Base-by-base conservation (phyloP, 2,329 filamentous ascomycete species). In the Escovopsis sp. region DNA sequence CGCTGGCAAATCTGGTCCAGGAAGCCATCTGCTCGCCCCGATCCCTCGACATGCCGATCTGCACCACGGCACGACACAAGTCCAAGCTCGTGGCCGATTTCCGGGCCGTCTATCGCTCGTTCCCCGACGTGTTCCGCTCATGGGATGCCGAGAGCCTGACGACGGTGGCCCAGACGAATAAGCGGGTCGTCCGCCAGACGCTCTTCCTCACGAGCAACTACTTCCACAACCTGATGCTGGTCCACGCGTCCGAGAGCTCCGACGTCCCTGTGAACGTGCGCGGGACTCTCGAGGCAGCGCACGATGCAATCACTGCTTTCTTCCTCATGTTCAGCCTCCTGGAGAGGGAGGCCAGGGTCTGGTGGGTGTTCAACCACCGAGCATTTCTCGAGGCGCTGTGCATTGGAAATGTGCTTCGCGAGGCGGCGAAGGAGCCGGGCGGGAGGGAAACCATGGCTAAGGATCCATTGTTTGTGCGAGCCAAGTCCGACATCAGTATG, bases 311-410 rank as follows among this genome's bases (percentile, higher is more conserved):
- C 32, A 69, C 66, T 31, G 65, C 79, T 1, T 88, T 86, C 51
- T 86, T 87, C 52, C 65, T 85, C 38, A 65, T 86, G 6, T 82
- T 76, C 55, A 63, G 61, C 27, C 58, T 83, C 11, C 75, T 86
- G 41, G 72, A 78, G 44, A 62, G 63, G 13, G 82, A 88, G 58
- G 79, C 79, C 1, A 68, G 76, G 12, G 80, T 86, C 1, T 87
- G 81, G 81, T 88, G 81, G 81, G 79, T 84, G 1, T 84, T 86
- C 45, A 82, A 85, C 51, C 82, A 87, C 50, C 64, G 82, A 1
- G 81, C 81, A 0, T 87, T 87, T 49, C 65, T 87, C 35, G 81
- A 87, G 60, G 78, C 78, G 23, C 53, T 77, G 49, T 82, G 72
- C 55, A 81, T 80, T 33, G 71, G 72, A 16, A 68, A 67, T 41